Base-by-base conservation (phyloP, 257 asterid genomes). In the Anisodus acutangulus region DNA sequence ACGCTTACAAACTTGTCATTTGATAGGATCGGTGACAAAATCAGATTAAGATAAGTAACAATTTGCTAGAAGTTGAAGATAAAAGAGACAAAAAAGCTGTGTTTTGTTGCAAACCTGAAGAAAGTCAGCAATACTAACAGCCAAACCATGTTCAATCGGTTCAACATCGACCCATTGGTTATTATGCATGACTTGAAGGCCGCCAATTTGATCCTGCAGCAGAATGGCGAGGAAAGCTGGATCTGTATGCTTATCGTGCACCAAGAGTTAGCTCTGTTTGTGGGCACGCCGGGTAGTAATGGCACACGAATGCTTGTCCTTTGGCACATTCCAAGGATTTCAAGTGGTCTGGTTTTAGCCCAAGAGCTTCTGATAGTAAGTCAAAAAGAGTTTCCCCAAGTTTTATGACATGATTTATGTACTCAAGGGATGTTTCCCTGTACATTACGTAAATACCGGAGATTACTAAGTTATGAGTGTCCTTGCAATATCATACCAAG, bases 221-320 rank as follows among this genome's bases (percentile, higher is more conserved):
- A 93, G 92, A 87, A 94, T 35, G 2, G 98, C 92, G 13, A 94
- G 19, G 86, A 92, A 84, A 4, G 91, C 86, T 15, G 94, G 90
- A 83, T 94, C 98, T 1, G 96, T 90, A 88, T 93, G 98, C 45
- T 79, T 89, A 88, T 83, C 83, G 2, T 31, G 92, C 86, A 66
- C 97, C 97, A 81, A 92, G 7, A 3, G 98, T 90, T 26, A 88
- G 87, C 70, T 93, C 94, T 3, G 98, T 94, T 69, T 91, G 89
- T 0, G 97, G 98, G 83, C 98, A 94, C 26, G 92, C 58, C 0
- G 95, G 97, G 51, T 93, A 94, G 87, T 93, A 91, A 80, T 93
- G 98, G 70, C 91, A 86, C 1, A 89, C 59, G n/a, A 88, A 85
- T 8, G 87, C 83, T 15, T 91, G 88, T 2, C 88, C 89, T 8